Base-by-base conservation (phyloP, 768 basidiomycete genomes). In the Hypholoma fasciculare region DNA sequence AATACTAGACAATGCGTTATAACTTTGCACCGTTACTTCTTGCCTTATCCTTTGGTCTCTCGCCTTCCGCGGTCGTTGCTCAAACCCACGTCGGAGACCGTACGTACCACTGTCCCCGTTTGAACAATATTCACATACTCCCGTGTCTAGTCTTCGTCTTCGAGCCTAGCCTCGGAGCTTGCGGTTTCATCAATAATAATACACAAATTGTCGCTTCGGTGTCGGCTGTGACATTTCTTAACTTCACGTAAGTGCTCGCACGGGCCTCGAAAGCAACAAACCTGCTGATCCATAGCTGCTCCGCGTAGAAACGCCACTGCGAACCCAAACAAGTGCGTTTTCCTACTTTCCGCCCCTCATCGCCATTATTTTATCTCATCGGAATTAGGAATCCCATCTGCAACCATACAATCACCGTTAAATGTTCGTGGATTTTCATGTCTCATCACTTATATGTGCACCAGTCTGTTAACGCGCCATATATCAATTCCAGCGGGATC, bases 151-250 rank as follows among this genome's bases (percentile, higher is more conserved):
- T 74, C 38, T 76, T 74, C 65, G 62, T 65, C 38, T 76, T 75
- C 61, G 59, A 49, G 4, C 72, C 74, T 16, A 73, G 69, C 16
- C 67, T 73, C 30, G 77, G 77, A 17, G 76, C 77, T 0, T 78
- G 77, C 52, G 77, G 76, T 8, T 69, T 69, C 60, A 72, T 71
- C 16, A 77, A 77, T 63, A 71, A 64, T 3, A 67, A 57, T 39
- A 30, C 62, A 14, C 71, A 77, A 54, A 49, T 63, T 40, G 73
- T 77, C 37, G 76, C 72, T 6, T 76, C 76, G 0, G 75, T 77
- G 17, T 74, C 76, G 1, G 47, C 39, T 7, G 27, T 43, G 2
- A 61, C 76, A 30, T 79, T 75, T 65, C 67, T 69, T 48, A 55
- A 54, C 11, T 76, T 64, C 58, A 75, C 74, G 75, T 76, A 59